Base-by-base conservation (phyloP, 768 basidiomycete species). In the Lactifluus hygrophoroides region DNA sequence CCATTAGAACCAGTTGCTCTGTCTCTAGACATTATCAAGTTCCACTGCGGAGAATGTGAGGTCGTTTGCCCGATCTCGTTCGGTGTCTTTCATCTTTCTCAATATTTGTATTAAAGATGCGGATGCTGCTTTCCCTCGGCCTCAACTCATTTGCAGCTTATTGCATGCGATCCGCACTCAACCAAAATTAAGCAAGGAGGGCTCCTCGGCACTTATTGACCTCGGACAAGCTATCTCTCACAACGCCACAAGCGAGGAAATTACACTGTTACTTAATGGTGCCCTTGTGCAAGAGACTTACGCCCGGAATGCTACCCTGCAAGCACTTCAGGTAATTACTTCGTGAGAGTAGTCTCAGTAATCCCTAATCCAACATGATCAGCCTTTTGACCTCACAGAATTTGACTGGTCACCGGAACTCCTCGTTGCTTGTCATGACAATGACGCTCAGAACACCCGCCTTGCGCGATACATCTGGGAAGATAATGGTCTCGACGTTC, bases 371-470 rank as follows among this genome's bases (percentile, higher is more conserved):
- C 8, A 7, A 17, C 40, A 45, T 10, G 42, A 13, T 1, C 59
- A 97, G 91, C 88, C 94, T 0, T 87, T 98, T 63, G 96, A 98
- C 71, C 70, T 98, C 47, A 97, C 94, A 0, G 95, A 98, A 48
- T 69, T 92, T 37, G 94, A 96, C 60, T 99, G 94, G 88, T 90
- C 88, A 2, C 82, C 88, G 0, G 85, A 90, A 68, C 70, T 99
- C 1, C 90, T 91, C 84, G 78, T 97, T 38, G 88, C 88, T 4
- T 85, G 81, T 53, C 92, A 97, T 64, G 96, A 98, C 58, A 84
- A 83, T 52, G 86, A 88, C 61, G 91, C 93, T 65, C 91, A 94
- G 66, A 97, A 94, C 64, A 84, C 84, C 0, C 77, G 86, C 50
- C 74, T 97, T 40, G 94, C 94, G 16, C 73, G 74, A 23, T 83